Conservation (phyloP, 75 land plant genomes). For the Pinus albicaulis region DNA sequence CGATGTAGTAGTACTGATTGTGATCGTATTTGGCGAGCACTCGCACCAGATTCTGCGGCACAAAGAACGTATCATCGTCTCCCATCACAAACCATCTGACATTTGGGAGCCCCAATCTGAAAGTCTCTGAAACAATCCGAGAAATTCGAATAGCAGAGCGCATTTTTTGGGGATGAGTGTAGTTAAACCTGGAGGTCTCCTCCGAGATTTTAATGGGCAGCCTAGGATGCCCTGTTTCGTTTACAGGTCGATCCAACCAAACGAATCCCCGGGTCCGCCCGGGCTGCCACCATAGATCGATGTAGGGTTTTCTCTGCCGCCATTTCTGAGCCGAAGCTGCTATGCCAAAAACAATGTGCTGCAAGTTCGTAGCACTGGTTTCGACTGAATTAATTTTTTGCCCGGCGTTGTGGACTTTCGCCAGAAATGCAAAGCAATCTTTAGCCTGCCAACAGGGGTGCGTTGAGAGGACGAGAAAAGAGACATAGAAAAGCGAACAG, state of each 20-base stretch:
- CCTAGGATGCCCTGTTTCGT: neutral
- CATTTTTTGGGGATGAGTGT: slow-evolving; percentile 30
- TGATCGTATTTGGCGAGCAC: slow-evolving; percentile 42
- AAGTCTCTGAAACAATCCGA: slow-evolving; percentile 64
- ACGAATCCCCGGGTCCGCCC: slow-evolving; percentile 30
- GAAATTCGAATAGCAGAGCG: slow-evolving; percentile 58
- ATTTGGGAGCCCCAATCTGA: slow-evolving; percentile 32
- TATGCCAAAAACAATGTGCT: slow-evolving; percentile 36
- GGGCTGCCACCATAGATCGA: slow-evolving; percentile 44
- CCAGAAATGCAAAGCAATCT: neutral
- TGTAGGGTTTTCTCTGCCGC: slow-evolving; percentile 24
- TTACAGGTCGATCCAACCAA: slow-evolving; percentile 25
- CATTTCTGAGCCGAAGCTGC: slow-evolving; percentile 29
- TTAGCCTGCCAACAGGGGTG: slow-evolving; percentile 6
- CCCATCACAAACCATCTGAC: slow-evolving; percentile 67
- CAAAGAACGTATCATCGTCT: slow-evolving; percentile 56
- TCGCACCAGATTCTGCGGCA: slow-evolving; percentile 40
- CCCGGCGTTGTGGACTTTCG: neutral
- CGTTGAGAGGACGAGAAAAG: neutral
- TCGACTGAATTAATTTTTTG: too few species aligned
- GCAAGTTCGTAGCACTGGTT: neutral
- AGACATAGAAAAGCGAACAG: slow-evolving; percentile 1
- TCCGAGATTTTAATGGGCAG: slow-evolving; percentile 46
- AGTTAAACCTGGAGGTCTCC: slow-evolving; percentile 45
- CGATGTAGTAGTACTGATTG: slow-evolving; percentile 39